Evolutionary conservation across 306 rosid genomes (phyloP).

Genomic region (Rubus idaeus): DNA sequence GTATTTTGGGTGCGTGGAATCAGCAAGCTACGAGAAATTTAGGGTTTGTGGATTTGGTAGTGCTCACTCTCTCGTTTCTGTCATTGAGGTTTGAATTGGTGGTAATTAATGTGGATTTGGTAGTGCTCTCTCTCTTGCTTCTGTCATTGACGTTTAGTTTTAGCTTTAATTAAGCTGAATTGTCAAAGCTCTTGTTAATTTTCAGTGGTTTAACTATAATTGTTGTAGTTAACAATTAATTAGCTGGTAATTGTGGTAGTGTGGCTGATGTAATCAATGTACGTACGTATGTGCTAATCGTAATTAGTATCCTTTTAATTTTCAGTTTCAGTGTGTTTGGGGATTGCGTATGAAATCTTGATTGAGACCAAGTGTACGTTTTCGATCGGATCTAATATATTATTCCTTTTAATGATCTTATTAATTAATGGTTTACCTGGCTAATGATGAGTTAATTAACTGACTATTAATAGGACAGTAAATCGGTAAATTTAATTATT

Average conservation of each 20-base stretch:
- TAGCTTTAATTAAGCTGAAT: background rate
- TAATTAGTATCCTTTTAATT: no score
- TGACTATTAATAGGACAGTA: no score
- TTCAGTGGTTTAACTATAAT: background rate
- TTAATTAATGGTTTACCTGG: background rate
- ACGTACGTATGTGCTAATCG: background rate
- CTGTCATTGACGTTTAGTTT: background rate
- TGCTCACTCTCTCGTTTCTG: no score
- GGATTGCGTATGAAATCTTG: background rate
- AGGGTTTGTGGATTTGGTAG: background rate
- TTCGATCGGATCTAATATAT: no score
- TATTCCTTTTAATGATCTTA: no score
- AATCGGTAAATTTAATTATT: no score
- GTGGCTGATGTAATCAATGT: background rate
- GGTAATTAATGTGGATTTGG: no score
- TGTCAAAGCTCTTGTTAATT: background rate
- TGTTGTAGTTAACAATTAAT: background rate
- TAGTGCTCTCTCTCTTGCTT: background rate
- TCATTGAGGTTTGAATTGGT: no score
- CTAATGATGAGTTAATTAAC: background rate
- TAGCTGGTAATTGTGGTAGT: background rate
- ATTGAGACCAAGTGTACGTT: background rate
- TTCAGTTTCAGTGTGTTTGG: no score
- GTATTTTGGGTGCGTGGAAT: background rate
- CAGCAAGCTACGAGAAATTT: background rate